Conservation (phyloP, 305 asterid genomes). For the Fraxinus baroniana region DNA sequence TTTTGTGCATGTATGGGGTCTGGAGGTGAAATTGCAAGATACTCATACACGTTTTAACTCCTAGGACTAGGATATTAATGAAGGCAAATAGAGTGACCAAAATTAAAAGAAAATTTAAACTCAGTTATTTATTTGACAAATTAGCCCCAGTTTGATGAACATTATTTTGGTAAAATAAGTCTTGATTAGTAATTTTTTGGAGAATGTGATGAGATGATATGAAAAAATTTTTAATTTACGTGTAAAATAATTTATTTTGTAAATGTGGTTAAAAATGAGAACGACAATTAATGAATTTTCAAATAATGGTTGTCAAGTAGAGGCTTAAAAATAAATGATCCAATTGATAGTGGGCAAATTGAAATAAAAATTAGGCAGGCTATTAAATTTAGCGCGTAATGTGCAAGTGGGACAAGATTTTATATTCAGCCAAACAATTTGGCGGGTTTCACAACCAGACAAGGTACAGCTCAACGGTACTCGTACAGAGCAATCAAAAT, state of each 20-base stretch:
- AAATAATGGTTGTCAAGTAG: too few species aligned
- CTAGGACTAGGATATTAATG: not conserved
- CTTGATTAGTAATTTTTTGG: too few species aligned
- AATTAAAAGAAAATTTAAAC: not conserved
- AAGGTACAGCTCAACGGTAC: not conserved
- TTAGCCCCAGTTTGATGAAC: too few species aligned
- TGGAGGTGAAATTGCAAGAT: not conserved
- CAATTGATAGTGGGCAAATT: not conserved
- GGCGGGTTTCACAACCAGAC: not conserved
- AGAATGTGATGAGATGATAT: too few species aligned
- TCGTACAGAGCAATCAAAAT: not conserved
- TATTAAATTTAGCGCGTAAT: not conserved
- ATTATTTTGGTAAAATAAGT: too few species aligned
- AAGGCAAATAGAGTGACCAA: not conserved
- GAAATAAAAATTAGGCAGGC: not conserved
- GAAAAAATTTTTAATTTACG: too few species aligned
- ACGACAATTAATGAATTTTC: too few species aligned
- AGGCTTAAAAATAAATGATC: not conserved
- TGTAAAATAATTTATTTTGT: too few species aligned
- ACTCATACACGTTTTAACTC: not conserved
- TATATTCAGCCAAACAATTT: not conserved
- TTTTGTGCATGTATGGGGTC: not conserved
- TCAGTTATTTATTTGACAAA: not conserved
- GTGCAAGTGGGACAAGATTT: not conserved
- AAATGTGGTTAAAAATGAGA: too few species aligned